Conservation (phyloP, 2,329 filamentous ascomycete species). For the Cladophialophora chaetospira region DNA sequence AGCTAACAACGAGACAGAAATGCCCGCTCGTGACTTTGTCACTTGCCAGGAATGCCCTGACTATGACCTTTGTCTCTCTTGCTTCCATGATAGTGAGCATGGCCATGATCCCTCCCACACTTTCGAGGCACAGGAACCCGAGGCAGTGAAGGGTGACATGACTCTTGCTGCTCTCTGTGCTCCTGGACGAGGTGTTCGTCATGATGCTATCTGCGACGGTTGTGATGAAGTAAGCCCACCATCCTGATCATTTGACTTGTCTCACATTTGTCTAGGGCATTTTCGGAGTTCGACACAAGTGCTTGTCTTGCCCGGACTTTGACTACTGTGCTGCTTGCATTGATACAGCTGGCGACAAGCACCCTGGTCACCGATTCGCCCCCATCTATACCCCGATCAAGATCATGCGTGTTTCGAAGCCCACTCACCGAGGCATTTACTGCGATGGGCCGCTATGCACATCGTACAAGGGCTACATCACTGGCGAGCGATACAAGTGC, state of each 20-base stretch:
- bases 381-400: slow-evolving; percentile 74
- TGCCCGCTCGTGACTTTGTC: slow-evolving; percentile 77
- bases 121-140: slow-evolving; percentile 67
- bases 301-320: slow-evolving; percentile 94
- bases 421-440: slow-evolving; percentile 80
- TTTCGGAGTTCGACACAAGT: slow-evolving; percentile 90
- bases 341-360: slow-evolving; percentile 65
- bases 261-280: slow-evolving; percentile 61
- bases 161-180: slow-evolving; percentile 68
- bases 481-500: slow-evolving; percentile 92
- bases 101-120: slow-evolving; percentile 88
- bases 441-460: slow-evolving; percentile 92
- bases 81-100: slow-evolving; percentile 74
- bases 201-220: slow-evolving; percentile 91
- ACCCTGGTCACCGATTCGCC: slow-evolving; percentile 85
- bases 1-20: slow-evolving; percentile 52
- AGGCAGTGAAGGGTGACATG: slow-evolving; percentile 62
- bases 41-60: slow-evolving; percentile 85
- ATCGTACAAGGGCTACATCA: slow-evolving; percentile 64
- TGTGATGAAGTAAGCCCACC: slow-evolving; percentile 67
- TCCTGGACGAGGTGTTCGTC: slow-evolving; percentile 76
- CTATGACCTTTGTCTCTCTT: slow-evolving; percentile 85
- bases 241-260: not conserved
- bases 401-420: slow-evolving; percentile 26
- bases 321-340: slow-evolving; percentile 86